Percentiles rank a stretch among this genome's conserved stretches.
Conservation (phyloP, 495 filamentous ascomycete species). For the Xylaria castorea region DNA sequence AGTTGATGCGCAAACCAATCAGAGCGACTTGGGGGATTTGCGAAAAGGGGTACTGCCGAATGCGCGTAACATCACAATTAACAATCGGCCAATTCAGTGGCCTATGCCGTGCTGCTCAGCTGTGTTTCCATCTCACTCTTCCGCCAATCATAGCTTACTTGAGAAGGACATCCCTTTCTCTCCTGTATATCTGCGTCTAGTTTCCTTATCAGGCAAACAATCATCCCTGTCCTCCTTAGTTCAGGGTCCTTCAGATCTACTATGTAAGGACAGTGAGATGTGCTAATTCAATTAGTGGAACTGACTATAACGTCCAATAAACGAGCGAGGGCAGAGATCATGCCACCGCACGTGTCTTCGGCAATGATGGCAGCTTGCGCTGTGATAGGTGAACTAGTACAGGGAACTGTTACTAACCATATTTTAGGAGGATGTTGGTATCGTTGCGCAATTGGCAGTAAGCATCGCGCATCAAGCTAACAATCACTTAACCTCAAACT, state of each 20-base stretch:
- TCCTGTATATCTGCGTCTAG: neutral
- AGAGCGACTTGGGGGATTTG: neutral
- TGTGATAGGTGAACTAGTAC: slow-evolving; percentile 3
- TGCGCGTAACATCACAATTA: neutral
- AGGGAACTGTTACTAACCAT: neutral
- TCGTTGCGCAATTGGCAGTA: neutral
- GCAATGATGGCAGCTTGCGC: neutral
- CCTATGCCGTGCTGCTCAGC: neutral
- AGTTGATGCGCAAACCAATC: neutral
- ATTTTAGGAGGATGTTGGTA: neutral
- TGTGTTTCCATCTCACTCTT: neutral
- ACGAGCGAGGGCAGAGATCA: neutral
- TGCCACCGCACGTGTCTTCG: neutral
- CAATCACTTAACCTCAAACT: neutral
- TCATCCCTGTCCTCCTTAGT: neutral
- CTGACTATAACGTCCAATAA: neutral
- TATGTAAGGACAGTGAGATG: neutral
- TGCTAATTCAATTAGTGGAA: slow-evolving; percentile 7
- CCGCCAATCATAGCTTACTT: slow-evolving; percentile 9
- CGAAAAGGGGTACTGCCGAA: neutral
- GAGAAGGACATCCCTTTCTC: slow-evolving; percentile 2
- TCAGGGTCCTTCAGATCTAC: slow-evolving; percentile 12
- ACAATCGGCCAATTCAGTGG: neutral
- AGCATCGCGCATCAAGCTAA: neutral
- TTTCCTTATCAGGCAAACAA: neutral